Evolutionary conservation across 1,284 basidiomycete species (phyloP).

Genomic region (Taiwanofungus camphoratus): DNA sequence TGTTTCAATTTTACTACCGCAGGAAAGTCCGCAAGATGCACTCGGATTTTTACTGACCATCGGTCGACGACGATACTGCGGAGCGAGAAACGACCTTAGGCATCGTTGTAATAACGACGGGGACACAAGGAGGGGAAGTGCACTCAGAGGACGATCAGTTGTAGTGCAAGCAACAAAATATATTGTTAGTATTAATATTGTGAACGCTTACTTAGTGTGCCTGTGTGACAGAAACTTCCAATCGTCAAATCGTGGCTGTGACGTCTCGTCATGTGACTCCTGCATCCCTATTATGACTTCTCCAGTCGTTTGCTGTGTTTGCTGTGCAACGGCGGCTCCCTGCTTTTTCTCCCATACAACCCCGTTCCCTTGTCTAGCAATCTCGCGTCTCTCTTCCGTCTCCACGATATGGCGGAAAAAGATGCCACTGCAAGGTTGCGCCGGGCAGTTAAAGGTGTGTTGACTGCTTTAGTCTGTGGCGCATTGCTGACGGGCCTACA

Average conservation of each 20-base stretch:
- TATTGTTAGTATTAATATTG: neutral
- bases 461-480: conserved; percentile 6
- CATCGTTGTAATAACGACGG: conserved; percentile 35
- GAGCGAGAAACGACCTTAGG: conserved; percentile 80
- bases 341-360: conserved; percentile 14
- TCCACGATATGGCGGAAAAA: conserved; percentile 65
- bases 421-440: conserved; percentile 70
- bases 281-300: conserved; percentile 10
- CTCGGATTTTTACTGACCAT: conserved; percentile 43
- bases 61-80: conserved; percentile 73
- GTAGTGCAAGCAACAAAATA: conserved; percentile 1
- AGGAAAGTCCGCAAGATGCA: conserved; percentile 8
- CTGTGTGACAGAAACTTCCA: neutral
- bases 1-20: too few relatives aligned
- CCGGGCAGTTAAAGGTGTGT: conserved; percentile 71
- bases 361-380: conserved; percentile 9
- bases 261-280: conserved; percentile 9
- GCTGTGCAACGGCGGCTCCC: conserved; percentile 19
- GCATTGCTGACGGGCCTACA: conserved; percentile 30
- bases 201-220: neutral
- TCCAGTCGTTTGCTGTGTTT: conserved; percentile 11
- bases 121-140: conserved; percentile 1
- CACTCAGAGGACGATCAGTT: neutral
- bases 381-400: conserved; percentile 8
- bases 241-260: conserved; percentile 4